Conservation (phyloP, 208 protist species). For the Crithidia brevicula region DNA sequence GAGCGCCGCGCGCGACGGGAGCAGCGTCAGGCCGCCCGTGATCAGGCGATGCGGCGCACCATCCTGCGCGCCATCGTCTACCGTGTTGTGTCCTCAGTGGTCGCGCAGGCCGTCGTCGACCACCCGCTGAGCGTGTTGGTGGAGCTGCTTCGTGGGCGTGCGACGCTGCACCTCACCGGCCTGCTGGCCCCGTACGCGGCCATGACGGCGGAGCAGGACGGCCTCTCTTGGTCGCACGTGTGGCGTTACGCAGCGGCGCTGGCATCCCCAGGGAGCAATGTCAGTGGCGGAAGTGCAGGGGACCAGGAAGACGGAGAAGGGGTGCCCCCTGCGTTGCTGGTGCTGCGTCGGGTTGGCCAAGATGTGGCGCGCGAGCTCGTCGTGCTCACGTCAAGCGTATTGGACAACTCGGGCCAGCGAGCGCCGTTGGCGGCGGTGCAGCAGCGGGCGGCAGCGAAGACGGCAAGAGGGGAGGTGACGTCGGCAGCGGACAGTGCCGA, state of each 20-base stretch:
- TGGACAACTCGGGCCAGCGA: constrained; percentile 44
- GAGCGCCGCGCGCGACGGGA: constrained; percentile 21
- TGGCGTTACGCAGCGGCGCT: constrained; percentile 11
- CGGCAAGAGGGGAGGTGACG: constrained; percentile 28
- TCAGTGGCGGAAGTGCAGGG: not conserved
- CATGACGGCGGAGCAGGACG: constrained; percentile 18
- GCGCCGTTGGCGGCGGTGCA: constrained; percentile 43
- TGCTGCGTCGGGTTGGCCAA: constrained; percentile 46
- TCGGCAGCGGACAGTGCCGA: constrained; percentile 64
- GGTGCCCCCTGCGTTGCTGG: constrained; percentile 42
- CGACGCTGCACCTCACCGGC: constrained; percentile 69
- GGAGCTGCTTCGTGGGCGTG: constrained; percentile 70
- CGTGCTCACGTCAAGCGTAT: constrained; percentile 41
- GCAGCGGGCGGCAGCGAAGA: constrained; percentile 27
- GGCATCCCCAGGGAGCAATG: not conserved
- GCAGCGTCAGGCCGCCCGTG: constrained; percentile 31
- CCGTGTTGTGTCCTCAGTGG: constrained; percentile 60
- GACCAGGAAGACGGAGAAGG: constrained; percentile 17
- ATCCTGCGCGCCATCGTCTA: constrained; percentile 83
- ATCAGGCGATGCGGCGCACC: constrained; percentile 32
- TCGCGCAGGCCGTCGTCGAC: constrained; percentile 69
- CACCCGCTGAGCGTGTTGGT: constrained; percentile 74
- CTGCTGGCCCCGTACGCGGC: constrained; percentile 56
- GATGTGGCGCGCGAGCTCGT: constrained; percentile 50
- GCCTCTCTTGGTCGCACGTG: constrained; percentile 19